Conservation (phyloP, 2,329 filamentous ascomycete genomes). For the Aspergillus fumigatus region DNA sequence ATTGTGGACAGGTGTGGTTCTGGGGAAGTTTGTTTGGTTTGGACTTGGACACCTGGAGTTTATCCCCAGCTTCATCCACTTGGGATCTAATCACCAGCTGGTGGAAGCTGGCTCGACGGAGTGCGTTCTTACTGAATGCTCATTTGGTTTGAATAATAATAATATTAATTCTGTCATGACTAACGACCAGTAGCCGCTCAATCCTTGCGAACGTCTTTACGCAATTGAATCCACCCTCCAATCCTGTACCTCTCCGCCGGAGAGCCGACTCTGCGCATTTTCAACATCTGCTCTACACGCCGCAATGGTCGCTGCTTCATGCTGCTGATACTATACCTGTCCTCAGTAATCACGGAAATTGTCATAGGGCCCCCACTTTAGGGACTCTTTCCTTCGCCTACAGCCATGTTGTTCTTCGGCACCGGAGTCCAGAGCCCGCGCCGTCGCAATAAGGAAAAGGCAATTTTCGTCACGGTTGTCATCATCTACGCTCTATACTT, state of each 20-base stretch:
- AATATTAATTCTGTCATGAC: neutral
- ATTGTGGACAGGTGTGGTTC: neutral
- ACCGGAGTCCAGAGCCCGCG: constrained; percentile 31
- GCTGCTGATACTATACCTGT: neutral
- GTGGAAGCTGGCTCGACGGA: neutral
- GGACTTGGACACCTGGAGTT: neutral
- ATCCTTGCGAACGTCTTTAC: neutral
- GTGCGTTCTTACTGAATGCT: neutral
- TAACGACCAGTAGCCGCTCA: neutral
- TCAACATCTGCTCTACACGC: neutral
- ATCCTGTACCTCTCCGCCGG: neutral
- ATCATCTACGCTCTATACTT: constrained; percentile 31
- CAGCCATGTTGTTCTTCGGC: constrained; percentile 30
- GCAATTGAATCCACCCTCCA: neutral
- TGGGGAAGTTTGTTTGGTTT: neutral
- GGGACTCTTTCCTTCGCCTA: constrained; percentile 35
- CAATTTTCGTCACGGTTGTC: constrained; percentile 30
- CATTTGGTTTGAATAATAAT: neutral
- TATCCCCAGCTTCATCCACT: neutral
- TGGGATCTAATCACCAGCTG: neutral
- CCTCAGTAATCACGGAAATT: neutral
- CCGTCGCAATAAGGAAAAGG: constrained; percentile 31
- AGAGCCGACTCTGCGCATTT: neutral
- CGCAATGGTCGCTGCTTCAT: neutral
- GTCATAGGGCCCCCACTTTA: neutral